These are phyloP conservation scores for Starmerella cellae DNA, from an alignment of 805 yeast species.

Conservation along the genomic window DNA sequence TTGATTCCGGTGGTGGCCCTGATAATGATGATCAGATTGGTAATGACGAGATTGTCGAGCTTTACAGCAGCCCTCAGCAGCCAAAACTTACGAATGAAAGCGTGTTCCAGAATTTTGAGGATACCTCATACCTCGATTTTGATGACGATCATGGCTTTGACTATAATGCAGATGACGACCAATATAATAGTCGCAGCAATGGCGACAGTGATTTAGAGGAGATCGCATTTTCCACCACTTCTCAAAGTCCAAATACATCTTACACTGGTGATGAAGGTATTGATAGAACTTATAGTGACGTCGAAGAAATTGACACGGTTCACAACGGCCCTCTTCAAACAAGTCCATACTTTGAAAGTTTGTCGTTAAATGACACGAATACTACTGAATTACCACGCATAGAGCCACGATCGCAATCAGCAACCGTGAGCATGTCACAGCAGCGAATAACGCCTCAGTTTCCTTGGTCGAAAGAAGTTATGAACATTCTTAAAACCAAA, in stretches of 20 bases:
- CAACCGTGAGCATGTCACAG: not conserved
- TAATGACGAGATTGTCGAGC: not conserved
- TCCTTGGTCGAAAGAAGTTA: constrained; percentile 61
- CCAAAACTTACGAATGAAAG: not conserved
- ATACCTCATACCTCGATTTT: not conserved
- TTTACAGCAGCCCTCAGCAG: not conserved
- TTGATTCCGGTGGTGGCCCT: constrained; percentile 3
- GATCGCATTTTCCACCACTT: not conserved
- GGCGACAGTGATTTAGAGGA: not conserved
- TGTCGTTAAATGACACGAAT: not conserved
- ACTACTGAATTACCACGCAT: not conserved
- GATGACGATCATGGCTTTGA: not conserved
- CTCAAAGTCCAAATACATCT: not conserved
- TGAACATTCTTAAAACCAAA: constrained; percentile 38
- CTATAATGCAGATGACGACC: not conserved
- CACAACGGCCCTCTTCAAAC: not conserved
- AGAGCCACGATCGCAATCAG: not conserved
- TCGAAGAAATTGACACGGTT: not conserved
- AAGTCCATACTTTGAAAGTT: not conserved
- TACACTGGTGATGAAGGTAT: not conserved
- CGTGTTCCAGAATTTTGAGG: not conserved
- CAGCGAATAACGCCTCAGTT: constrained; percentile 9
- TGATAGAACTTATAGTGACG: not conserved
- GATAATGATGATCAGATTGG: not conserved
- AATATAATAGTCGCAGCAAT: not conserved